phyloP scores from a whole-genome alignment of 164 flowering plant genomes.

The Akebia trifoliata region DNA sequence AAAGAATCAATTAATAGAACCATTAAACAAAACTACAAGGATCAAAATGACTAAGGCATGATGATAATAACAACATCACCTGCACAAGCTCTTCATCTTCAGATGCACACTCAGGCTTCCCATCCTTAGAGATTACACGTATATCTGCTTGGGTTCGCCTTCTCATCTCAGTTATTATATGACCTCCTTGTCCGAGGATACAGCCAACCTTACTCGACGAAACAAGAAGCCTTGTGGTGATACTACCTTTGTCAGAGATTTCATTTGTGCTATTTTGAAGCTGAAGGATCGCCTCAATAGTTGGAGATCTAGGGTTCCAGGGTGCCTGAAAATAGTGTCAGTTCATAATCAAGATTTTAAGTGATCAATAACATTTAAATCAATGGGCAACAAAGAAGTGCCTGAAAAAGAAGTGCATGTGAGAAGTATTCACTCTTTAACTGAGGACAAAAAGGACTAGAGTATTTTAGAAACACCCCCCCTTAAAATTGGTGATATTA shows the following conservation, averaged over 20 bases:
- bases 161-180: conserved; percentile 67
- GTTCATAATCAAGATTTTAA: conserved; percentile 2
- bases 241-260: conserved; percentile 40
- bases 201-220: conserved; percentile 71
- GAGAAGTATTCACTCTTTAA: background rate
- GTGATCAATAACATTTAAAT: background rate
- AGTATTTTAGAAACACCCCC: no score
- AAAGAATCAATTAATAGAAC: conserved; percentile 8
- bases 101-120: conserved; percentile 57
- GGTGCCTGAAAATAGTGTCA: conserved; percentile 37
- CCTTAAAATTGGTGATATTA: no score
- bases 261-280: conserved; percentile 56
- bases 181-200: conserved; percentile 76
- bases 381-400: background rate
- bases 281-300: conserved; percentile 66
- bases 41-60: background rate
- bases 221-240: conserved; percentile 60
- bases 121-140: conserved; percentile 58
- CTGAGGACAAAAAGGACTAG: no score
- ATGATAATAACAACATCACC: conserved; percentile 40
- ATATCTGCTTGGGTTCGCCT: conserved; percentile 66
- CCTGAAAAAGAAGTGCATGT: background rate
- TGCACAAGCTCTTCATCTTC: conserved; percentile 78
- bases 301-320: conserved; percentile 60
- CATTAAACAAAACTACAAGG: background rate